These are phyloP conservation scores for Zanthoxylum bungeanum DNA, from an alignment of 345 rosid genomes.

Conservation along the genomic window DNA sequence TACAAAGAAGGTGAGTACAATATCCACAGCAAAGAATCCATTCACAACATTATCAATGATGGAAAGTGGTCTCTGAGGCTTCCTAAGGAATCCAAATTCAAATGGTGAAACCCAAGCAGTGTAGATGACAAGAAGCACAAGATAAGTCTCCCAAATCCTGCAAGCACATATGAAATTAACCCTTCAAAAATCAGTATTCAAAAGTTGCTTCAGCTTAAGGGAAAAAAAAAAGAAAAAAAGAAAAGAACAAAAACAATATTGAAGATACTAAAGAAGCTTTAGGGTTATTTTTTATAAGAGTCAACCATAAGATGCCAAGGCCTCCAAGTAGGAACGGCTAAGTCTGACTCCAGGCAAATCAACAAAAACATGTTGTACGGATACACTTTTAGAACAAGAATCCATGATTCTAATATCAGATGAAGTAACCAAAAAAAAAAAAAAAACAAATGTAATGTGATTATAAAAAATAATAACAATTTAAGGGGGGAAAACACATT, in stretches of 20 bases:
- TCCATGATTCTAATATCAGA: constrained; percentile 9
- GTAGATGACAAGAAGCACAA: constrained; percentile 69
- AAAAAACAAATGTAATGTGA: not conserved
- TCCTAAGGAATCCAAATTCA: constrained; percentile 74
- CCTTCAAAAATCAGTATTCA: not conserved
- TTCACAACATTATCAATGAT: constrained; percentile 77
- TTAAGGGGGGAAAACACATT: too few species aligned
- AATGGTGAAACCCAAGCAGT: constrained; percentile 97
- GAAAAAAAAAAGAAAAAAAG: too few species aligned
- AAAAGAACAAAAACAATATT: not conserved
- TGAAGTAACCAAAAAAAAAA: not conserved
- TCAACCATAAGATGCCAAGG: constrained; percentile 17
- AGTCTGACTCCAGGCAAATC: constrained; percentile 8
- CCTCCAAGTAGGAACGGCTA: constrained; percentile 23
- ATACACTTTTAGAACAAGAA: constrained; percentile 9
- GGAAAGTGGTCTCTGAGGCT: constrained; percentile 52
- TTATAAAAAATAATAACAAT: not conserved
- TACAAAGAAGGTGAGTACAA: constrained; percentile 76
- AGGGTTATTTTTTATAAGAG: constrained; percentile 1
- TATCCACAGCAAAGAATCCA: constrained; percentile 85
- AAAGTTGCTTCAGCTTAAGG: too few species aligned
- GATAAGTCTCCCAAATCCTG: constrained; percentile 82
- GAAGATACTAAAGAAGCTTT: constrained; percentile 8
- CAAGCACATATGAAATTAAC: too few species aligned
- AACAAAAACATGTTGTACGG: constrained; percentile 4